Conservation (phyloP, 75 land plant genomes). For the Pinus albicaulis region DNA sequence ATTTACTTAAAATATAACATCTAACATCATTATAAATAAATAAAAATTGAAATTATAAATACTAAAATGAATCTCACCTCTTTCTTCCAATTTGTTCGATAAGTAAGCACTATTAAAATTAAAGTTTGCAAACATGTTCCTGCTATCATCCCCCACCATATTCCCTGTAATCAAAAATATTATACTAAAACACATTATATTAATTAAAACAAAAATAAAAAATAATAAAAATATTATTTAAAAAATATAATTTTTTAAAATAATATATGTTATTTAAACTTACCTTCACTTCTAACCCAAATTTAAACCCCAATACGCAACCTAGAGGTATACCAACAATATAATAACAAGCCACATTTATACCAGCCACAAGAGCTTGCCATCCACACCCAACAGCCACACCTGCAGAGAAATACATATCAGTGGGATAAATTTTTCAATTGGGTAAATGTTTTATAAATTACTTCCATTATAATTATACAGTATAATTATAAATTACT, state of each 20-base stretch:
- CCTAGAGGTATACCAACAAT: conserved; percentile 64
- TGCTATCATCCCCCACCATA: conserved; percentile 55
- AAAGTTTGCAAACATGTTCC: conserved; percentile 40
- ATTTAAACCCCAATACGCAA: conserved; percentile 50
- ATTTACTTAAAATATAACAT: too few species aligned
- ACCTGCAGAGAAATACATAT: conserved; percentile 5
- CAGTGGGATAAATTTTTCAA: too few species aligned
- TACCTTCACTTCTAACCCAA: conserved; percentile 49
- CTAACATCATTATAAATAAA: too few species aligned
- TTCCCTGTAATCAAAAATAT: conserved; percentile 26
- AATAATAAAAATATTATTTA: too few species aligned
- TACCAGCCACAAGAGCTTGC: conserved; percentile 64
- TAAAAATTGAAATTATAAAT: too few species aligned
- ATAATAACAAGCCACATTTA: conserved; percentile 63
- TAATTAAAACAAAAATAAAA: neutral
- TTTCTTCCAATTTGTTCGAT: conserved; percentile 48
- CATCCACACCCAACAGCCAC: conserved; percentile 78
- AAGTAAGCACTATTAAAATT: conserved; percentile 27
- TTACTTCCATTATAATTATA: too few species aligned
- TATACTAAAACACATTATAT: neutral
- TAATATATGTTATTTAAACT: neutral
- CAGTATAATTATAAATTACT: too few species aligned
- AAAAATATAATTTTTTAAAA: too few species aligned
- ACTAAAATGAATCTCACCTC: too few species aligned
- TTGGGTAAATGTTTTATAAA: too few species aligned